A percentile compares a stretch with the other conserved stretches of the same genome.
Evolutionary conservation across 2,329 filamentous ascomycete genomes (phyloP).

Genomic region (Diaporthe sp.): DNA sequence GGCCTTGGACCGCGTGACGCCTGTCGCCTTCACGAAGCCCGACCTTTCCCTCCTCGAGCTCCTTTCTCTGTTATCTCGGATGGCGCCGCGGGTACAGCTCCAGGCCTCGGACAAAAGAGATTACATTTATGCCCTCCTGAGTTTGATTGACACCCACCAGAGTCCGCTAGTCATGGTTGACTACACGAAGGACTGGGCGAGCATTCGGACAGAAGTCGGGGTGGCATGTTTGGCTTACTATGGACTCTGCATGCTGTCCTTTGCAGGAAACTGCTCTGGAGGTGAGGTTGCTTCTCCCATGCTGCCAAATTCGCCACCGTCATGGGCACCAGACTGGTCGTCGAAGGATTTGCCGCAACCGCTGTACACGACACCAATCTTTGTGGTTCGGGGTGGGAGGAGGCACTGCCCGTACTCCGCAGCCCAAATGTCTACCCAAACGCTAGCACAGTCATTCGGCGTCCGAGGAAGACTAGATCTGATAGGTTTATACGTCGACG

Average conservation of each 20-base stretch:
- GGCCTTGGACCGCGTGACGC: conserved; percentile 1
- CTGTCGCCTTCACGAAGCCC: conserved; percentile 1
- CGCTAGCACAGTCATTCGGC: not conserved
- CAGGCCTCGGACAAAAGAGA: conserved; percentile 9
- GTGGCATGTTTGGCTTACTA: conserved; percentile 2
- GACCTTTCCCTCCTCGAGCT: not conserved
- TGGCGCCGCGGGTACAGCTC: not conserved
- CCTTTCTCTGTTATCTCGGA: not conserved
- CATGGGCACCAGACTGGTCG: conserved; percentile 27
- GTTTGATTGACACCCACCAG: not conserved
- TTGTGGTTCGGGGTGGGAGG: not conserved
- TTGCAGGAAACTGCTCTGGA: not conserved
- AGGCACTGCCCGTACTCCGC: not conserved
- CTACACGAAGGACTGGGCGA: conserved; percentile 6
- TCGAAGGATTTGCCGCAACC: conserved; percentile 1
- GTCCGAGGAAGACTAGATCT: not conserved
- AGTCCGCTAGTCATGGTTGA: not conserved
- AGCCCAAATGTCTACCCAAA: not conserved
- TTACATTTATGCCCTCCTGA: conserved; percentile 3
- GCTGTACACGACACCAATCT: conserved; percentile 9
- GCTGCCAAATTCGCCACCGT: not conserved
- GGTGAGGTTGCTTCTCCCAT: not conserved
- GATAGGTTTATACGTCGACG: not conserved
- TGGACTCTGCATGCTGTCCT: conserved; percentile 13
- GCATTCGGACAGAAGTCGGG: not conserved